phyloP scores from a whole-genome alignment of 805 yeast genomes.

The Sugiyamaella boreocaroliniensis region DNA sequence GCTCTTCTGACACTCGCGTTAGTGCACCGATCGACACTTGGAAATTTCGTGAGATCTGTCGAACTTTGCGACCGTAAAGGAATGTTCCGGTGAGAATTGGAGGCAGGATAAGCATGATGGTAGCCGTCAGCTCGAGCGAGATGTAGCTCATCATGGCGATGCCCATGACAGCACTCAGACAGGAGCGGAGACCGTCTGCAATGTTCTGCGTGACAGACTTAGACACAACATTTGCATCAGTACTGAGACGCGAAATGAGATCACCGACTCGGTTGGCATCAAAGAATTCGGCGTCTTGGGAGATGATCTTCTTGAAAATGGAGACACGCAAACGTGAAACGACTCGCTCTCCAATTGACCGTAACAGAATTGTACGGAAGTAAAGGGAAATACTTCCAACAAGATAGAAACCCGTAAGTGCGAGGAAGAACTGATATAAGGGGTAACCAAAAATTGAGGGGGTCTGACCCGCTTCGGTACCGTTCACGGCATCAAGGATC shows the following conservation, averaged over 20 bases:
- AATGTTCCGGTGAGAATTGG: slow-evolving; percentile 74
- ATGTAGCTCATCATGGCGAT: slow-evolving; percentile 87
- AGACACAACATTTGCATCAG: slow-evolving; percentile 84
- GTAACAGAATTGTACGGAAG: slow-evolving; percentile 68
- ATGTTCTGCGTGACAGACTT: slow-evolving; percentile 81
- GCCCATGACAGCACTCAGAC: slow-evolving; percentile 79
- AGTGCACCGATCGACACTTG: slow-evolving; percentile 81
- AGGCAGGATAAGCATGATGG: slow-evolving; percentile 76
- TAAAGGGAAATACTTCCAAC: slow-evolving; percentile 74
- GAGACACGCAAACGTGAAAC: slow-evolving; percentile 79
- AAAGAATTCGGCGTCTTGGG: slow-evolving; percentile 83
- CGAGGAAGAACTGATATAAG: slow-evolving; percentile 54
- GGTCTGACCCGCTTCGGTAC: slow-evolving; percentile 27
- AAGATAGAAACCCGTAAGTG: slow-evolving; percentile 55
- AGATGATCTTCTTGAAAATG: slow-evolving; percentile 66
- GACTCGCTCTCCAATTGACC: slow-evolving; percentile 77
- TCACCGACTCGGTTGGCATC: slow-evolving; percentile 91
- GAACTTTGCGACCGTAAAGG: slow-evolving; percentile 74
- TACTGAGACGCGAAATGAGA: slow-evolving; percentile 76
- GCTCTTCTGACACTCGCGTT: slow-evolving; percentile 89
- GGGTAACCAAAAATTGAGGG: slow-evolving; percentile 52
- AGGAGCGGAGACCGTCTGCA: slow-evolving; percentile 84
- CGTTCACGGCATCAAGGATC: slow-evolving; percentile 63
- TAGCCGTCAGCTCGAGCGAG: slow-evolving; percentile 72
- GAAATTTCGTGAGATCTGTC: slow-evolving; percentile 63